Conservation (phyloP, 805 yeast genomes). For the Maudiozyma bulderi region DNA sequence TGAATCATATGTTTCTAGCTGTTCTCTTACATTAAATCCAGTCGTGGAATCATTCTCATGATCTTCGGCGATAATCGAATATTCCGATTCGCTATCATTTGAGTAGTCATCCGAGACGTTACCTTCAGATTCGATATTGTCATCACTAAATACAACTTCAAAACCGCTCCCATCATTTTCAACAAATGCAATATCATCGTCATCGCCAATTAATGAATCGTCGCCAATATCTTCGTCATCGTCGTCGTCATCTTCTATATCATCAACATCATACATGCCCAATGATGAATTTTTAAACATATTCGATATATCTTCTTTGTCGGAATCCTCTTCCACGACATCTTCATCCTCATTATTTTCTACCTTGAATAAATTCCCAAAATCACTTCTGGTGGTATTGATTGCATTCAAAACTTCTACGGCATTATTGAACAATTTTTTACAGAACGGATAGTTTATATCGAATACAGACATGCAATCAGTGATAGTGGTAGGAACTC, state of each 20-base stretch:
- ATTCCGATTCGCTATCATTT: background rate
- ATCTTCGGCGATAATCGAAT: constrained; percentile 10
- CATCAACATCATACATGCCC: constrained; percentile 87
- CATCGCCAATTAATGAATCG: constrained; percentile 38
- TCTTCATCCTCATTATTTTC: constrained; percentile 50
- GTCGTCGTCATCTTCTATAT: constrained; percentile 54
- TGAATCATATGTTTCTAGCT: constrained; percentile 6
- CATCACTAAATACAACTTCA: constrained; percentile 28
- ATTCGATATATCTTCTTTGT: constrained; percentile 71
- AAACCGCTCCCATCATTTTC: constrained; percentile 29
- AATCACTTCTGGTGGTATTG: constrained; percentile 46
- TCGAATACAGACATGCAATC: constrained; percentile 56
- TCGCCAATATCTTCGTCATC: constrained; percentile 24
- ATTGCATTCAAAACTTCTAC: constrained; percentile 50
- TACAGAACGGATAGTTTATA: constrained; percentile 60
- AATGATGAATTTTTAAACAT: constrained; percentile 79
- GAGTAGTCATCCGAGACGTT: constrained; percentile 9
- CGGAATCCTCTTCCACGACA: constrained; percentile 47
- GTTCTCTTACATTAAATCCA: constrained; percentile 25
- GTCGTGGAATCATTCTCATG: background rate
- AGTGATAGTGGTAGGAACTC: constrained; percentile 48
- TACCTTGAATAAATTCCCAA: constrained; percentile 49
- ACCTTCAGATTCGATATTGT: constrained; percentile 23
- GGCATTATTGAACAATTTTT: constrained; percentile 46
- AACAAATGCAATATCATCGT: constrained; percentile 31